phyloP scores from a whole-genome alignment of 2,329 filamentous ascomycete species.

The Cadophora luteo-olivacea region DNA sequence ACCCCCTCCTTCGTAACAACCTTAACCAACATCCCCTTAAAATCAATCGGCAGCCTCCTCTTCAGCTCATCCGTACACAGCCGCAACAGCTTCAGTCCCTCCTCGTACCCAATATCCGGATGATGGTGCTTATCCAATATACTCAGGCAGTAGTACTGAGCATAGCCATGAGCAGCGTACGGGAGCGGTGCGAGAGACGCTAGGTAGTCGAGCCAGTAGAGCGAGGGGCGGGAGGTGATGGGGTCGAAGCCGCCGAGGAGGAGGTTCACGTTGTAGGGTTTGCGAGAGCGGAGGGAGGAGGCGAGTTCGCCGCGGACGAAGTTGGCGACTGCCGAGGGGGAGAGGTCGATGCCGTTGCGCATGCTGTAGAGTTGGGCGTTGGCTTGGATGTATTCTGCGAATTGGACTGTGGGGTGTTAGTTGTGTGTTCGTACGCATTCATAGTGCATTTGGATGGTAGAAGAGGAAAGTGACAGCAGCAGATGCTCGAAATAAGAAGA shows the following conservation, averaged over 20 bases:
- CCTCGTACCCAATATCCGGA: constrained; percentile 86
- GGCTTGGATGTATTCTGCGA: constrained; percentile 98
- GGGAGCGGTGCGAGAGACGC: constrained; percentile 86
- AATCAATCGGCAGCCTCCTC: constrained; percentile 95
- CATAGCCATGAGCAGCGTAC: constrained; percentile 97
- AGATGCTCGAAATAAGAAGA: not conserved
- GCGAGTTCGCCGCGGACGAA: constrained; percentile 96
- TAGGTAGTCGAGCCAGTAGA: constrained; percentile 98
- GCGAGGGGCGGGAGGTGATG: constrained; percentile 85
- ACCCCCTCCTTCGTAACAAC: constrained; percentile 95
- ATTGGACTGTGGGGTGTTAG: constrained; percentile 74
- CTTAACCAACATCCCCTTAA: constrained; percentile 97
- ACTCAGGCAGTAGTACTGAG: constrained; percentile 98
- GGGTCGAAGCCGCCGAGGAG: constrained; percentile 92
- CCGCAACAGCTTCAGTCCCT: constrained; percentile 89
- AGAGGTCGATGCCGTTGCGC: constrained; percentile 94
- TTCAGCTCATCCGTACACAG: constrained; percentile 98
- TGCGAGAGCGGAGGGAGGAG: constrained; percentile 85
- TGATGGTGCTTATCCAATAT: constrained; percentile 99
- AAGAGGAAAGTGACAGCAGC: not conserved
- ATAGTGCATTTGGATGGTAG: not conserved
- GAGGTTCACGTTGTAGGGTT: constrained; percentile 96
- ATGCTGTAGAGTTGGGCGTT: constrained; percentile 98
- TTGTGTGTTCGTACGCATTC: not conserved
- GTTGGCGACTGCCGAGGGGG: constrained; percentile 85